These are phyloP conservation scores for Trichoderma lentiforme DNA, from an alignment of 2,329 filamentous ascomycete genomes.

Conservation along the genomic window DNA sequence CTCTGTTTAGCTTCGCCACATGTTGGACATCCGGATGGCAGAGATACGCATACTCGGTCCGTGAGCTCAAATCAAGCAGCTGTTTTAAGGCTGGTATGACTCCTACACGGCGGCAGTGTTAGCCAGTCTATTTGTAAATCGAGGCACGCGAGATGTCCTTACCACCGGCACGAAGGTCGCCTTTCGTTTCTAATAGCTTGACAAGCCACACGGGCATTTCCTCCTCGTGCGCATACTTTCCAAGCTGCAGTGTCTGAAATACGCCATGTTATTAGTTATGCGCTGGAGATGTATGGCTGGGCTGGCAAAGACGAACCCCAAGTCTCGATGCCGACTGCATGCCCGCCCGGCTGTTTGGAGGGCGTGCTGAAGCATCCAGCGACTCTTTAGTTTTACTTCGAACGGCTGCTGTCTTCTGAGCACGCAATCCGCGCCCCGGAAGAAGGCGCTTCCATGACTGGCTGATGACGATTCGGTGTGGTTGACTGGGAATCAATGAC, in stretches of 20 bases:
- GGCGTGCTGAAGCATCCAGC: not conserved
- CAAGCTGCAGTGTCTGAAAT: constrained; percentile 58
- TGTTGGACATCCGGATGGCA: constrained; percentile 75
- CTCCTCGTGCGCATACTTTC: constrained; percentile 68
- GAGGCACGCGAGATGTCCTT: constrained; percentile 20
- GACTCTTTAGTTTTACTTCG: not conserved
- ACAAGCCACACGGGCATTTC: constrained; percentile 70
- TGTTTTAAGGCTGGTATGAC: constrained; percentile 61
- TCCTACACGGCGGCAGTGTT: constrained; percentile 30
- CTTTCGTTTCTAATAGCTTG: constrained; percentile 57
- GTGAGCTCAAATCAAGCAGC: constrained; percentile 60
- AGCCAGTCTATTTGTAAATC: not conserved
- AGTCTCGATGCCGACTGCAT: not conserved
- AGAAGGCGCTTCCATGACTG: constrained; percentile 7
- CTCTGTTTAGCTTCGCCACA: constrained; percentile 74
- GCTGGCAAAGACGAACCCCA: not conserved
- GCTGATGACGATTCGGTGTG: not conserved
- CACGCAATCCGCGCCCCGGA: not conserved
- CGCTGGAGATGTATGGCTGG: not conserved
- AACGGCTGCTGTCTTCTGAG: not conserved
- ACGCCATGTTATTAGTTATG: not conserved
- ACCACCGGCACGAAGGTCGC: constrained; percentile 54
- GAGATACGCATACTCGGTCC: constrained; percentile 69
- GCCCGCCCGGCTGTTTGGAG: not conserved
- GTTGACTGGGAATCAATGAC: not conserved